Conservation (phyloP, 768 basidiomycete genomes). For the Hemileccinum rubropunctum region DNA sequence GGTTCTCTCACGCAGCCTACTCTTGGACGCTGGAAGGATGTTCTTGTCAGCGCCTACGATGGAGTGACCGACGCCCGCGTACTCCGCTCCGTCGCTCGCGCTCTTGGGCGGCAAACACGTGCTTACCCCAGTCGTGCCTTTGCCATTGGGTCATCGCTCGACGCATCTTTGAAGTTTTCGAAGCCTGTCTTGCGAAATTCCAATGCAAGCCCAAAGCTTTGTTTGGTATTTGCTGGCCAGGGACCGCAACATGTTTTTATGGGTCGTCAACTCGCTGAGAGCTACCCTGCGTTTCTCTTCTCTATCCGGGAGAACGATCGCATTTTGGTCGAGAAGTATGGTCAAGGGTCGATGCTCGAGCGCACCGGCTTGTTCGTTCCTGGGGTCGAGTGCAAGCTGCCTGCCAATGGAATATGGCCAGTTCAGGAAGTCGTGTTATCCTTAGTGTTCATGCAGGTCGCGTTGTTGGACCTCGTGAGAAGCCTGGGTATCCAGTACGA, state of each 20-base stretch:
- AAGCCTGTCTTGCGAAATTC: constrained; percentile 26
- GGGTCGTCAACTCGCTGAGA: constrained; percentile 35
- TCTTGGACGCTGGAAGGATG: constrained; percentile 25
- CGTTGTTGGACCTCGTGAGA: constrained; percentile 33
- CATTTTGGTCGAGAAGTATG: constrained; percentile 28
- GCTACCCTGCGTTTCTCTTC: constrained; percentile 30
- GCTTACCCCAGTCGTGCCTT: constrained; percentile 28
- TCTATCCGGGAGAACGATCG: constrained; percentile 32
- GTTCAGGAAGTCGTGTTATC: constrained; percentile 34
- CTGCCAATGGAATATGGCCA: constrained; percentile 30
- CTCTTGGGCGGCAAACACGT: constrained; percentile 29
- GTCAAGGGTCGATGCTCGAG: constrained; percentile 31
- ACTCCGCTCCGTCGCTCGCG: constrained; percentile 28
- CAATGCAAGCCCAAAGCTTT: constrained; percentile 28
- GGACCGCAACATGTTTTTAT: constrained; percentile 36
- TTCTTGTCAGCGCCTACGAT: constrained; percentile 12
- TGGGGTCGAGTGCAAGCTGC: constrained; percentile 21
- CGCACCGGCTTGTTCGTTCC: constrained; percentile 34
- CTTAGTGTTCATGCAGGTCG: constrained; percentile 33
- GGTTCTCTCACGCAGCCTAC: constrained; percentile 29
- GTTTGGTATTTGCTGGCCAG: constrained; percentile 36
- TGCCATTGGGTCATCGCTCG: constrained; percentile 22
- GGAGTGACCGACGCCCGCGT: constrained; percentile 19
- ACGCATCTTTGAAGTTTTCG: constrained; percentile 27
- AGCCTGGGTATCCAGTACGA: constrained; percentile 33